Evolutionary conservation across 768 basidiomycete genomes (phyloP).

Genomic region (Leccinum disarticulatum): DNA sequence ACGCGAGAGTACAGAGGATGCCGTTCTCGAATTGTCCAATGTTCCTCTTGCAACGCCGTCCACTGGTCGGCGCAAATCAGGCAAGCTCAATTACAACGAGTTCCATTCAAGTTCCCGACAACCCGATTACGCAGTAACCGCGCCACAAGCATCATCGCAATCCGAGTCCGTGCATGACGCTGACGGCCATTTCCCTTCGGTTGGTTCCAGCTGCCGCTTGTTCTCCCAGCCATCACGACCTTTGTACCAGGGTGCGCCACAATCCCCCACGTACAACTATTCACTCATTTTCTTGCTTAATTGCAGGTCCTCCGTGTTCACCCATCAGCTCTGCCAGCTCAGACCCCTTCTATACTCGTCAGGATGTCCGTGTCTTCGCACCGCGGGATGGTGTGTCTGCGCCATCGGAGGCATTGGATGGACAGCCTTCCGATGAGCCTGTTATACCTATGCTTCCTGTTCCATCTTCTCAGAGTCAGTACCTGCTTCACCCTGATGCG

Average conservation of each 20-base stretch:
- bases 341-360: constrained; percentile 4
- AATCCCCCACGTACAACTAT: background rate
- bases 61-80: constrained; percentile 2
- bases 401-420: background rate
- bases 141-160: constrained; percentile 17
- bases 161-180: background rate
- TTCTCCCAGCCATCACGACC: background rate
- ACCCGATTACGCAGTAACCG: constrained; percentile 7
- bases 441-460: constrained; percentile 16
- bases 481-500: constrained; percentile 30
- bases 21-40: background rate
- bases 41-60: constrained; percentile 12
- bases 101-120: background rate
- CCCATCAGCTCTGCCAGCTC: background rate
- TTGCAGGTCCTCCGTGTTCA: background rate
- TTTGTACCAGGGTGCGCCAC: background rate
- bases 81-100: background rate
- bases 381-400: background rate
- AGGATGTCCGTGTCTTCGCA: background rate
- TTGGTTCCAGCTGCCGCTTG: background rate
- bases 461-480: constrained; percentile 35
- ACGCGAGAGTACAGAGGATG: background rate
- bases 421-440: constrained; percentile 2
- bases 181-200: constrained; percentile 4
- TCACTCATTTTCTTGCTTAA: background rate